Conservation (phyloP, 2,329 filamentous ascomycete species). For the Neodidymelliopsis sp. region DNA sequence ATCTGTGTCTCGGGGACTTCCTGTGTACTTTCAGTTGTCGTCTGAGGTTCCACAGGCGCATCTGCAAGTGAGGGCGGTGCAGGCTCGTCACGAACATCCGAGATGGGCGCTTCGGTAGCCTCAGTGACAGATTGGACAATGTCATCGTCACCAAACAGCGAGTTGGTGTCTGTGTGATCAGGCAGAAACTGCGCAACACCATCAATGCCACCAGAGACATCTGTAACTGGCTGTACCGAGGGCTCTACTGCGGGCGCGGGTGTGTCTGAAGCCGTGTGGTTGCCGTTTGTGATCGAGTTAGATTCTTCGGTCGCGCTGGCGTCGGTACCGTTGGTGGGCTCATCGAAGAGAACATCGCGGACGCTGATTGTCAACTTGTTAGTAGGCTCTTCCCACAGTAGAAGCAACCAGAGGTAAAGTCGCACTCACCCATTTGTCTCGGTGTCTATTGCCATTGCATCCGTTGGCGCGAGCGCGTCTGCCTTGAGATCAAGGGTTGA, state of each 20-base stretch:
- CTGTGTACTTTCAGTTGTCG: conserved; percentile 37
- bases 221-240: conserved; percentile 48
- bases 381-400: conserved; percentile 21
- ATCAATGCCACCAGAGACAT: conserved; percentile 55
- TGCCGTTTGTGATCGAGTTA: conserved; percentile 42
- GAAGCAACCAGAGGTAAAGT: conserved; percentile 10
- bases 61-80: conserved; percentile 24
- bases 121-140: conserved; percentile 44
- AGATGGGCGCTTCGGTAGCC: conserved; percentile 52
- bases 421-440: conserved; percentile 67
- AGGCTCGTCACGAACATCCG: conserved; percentile 44
- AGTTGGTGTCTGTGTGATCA: conserved; percentile 50
- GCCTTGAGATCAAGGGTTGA: conserved; percentile 59
- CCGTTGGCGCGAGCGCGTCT: conserved; percentile 55
- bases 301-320: conserved; percentile 25
- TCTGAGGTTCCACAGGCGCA: conserved; percentile 12
- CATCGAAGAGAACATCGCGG: conserved; percentile 48
- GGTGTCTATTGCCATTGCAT: conserved; percentile 61
- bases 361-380: conserved; percentile 36
- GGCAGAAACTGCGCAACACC: conserved; percentile 53
- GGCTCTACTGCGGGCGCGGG: conserved; percentile 38
- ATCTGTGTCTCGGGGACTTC: conserved; percentile 42
- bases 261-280: conserved; percentile 33
- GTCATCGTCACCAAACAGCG: conserved; percentile 47
- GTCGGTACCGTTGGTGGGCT: conserved; percentile 32